Base-by-base conservation (phyloP, 2,329 filamentous ascomycete genomes). In the Colletotrichum plurivorum region DNA sequence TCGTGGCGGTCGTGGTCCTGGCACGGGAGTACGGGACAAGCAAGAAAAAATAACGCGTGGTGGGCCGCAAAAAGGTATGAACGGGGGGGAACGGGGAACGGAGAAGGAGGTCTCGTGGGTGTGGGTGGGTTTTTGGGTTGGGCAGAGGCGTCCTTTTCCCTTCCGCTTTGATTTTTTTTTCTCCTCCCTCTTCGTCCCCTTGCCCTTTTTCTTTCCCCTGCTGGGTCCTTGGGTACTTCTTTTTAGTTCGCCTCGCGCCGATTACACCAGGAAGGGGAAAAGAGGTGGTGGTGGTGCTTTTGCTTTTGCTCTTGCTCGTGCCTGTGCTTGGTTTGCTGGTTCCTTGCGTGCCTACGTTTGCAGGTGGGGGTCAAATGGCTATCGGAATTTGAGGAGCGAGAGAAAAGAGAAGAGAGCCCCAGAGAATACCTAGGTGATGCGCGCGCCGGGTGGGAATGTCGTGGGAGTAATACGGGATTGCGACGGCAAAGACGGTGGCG, bases 81-180 rank as follows among this genome's bases (percentile, higher is more conserved):
- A 52, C 45, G 51, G 60, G 20, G 12, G 60, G 22, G 22, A 25
- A 25, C 22, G 60, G 20, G 10, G 27, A 48, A 57, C 51, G 63
- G 66, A 36, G 15, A 54, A 56, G 39, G 20, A 55, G 62, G 56
- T 66, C 62, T 69, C 66, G 66, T 69, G 62, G 53, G 66, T 66
- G 51, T 61, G 58, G 63, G 67, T 62, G 63, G 58, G 67, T 71
- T 68, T 61, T 69, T 67, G 71, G 70, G 70, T 70, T 73, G 71
- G 71, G 73, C 74, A 76, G 72, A 62, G 49, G 53, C 25, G 59
- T 46, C 10, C 25, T 36, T 27, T 36, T 27, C 41, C 8, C 41
- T n/a, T 43, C 49, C 56, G 43, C 41, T 41, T 66, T 48, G 16
- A 20, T 41, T 49, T 54, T 58, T 48, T 41, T n/a, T 16, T n/a